Evolutionary conservation across 306 rosid genomes (phyloP).

Genomic region (Lathyrus sativus): DNA sequence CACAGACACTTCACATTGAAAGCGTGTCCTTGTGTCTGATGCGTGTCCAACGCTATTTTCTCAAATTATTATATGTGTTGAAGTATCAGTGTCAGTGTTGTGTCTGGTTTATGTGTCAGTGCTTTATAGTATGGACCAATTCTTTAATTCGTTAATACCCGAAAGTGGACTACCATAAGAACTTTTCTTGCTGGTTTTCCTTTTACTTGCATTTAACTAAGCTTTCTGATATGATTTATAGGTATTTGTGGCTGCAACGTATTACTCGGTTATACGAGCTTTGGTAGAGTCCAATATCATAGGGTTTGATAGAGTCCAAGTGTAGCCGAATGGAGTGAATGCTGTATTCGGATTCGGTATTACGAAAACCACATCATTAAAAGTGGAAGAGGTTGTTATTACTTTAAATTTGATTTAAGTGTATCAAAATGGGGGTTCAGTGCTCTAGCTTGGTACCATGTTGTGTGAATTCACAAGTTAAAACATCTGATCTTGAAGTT

Average conservation of each 20-base stretch:
- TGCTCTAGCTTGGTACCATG: constrained; percentile 66
- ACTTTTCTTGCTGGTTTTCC: constrained; percentile 22
- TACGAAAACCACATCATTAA: constrained; percentile 25
- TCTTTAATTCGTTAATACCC: not conserved
- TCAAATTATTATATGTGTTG: not conserved
- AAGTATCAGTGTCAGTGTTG: not conserved
- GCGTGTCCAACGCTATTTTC: not conserved
- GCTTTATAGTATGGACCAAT: not conserved
- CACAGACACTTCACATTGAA: not conserved
- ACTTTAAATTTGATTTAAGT: constrained; percentile 36
- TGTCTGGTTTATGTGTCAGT: not conserved
- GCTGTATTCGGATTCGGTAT: constrained; percentile 32
- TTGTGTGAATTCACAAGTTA: constrained; percentile 69
- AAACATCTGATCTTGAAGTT: constrained; percentile 67
- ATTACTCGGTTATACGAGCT: constrained; percentile 9
- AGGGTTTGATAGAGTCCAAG: not conserved
- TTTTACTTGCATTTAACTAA: not conserved
- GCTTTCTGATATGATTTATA: constrained; percentile 30
- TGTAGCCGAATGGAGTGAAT: constrained; percentile 8
- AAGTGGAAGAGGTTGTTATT: constrained; percentile 39
- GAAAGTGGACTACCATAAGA: not conserved
- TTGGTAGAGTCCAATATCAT: not conserved
- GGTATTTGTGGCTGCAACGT: constrained; percentile 29
- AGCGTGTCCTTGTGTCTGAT: not conserved
- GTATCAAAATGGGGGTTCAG: constrained; percentile 61